Evolutionary conservation across 306 rosid genomes (phyloP).

Genomic region (Macrotyloma uniflorum): DNA sequence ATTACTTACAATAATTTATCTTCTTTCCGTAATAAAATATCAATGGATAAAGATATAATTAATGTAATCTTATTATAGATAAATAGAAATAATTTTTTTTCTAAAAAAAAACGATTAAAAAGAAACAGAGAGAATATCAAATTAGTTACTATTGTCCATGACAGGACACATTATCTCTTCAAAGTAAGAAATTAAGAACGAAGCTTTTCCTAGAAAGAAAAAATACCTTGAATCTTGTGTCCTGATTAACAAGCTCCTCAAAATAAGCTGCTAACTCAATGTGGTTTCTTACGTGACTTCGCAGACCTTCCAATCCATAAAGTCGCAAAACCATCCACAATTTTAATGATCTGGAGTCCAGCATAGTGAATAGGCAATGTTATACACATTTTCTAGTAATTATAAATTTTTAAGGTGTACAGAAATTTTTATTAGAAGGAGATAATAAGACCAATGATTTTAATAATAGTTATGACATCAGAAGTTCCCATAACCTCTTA

Average conservation of each 20-base stretch:
- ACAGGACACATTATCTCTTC: neutral
- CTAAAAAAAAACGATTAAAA: no score
- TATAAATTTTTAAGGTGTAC: conserved; percentile 10
- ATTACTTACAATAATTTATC: no score
- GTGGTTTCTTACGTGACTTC: conserved; percentile 69
- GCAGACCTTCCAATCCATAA: conserved; percentile 84
- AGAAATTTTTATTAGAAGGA: conserved; percentile 13
- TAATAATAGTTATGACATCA: neutral
- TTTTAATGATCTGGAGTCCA: conserved; percentile 70
- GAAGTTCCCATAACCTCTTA: neutral
- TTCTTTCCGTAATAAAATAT: no score
- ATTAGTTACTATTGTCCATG: neutral
- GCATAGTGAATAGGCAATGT: conserved; percentile 24
- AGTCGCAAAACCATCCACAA: conserved; percentile 94
- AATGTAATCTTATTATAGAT: no score
- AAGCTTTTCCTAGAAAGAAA: conserved; percentile 16
- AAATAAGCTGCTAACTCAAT: conserved; percentile 75
- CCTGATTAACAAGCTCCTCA: conserved; percentile 68
- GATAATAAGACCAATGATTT: neutral
- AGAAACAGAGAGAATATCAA: no score
- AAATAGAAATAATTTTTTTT: no score
- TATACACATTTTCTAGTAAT: conserved; percentile 1
- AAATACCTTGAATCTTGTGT: conserved; percentile 81
- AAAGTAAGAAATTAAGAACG: conserved; percentile 4
- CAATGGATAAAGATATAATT: no score